Evolutionary conservation across 1,284 basidiomycete genomes (phyloP).

Genomic region (Sanghuangporus baumii): DNA sequence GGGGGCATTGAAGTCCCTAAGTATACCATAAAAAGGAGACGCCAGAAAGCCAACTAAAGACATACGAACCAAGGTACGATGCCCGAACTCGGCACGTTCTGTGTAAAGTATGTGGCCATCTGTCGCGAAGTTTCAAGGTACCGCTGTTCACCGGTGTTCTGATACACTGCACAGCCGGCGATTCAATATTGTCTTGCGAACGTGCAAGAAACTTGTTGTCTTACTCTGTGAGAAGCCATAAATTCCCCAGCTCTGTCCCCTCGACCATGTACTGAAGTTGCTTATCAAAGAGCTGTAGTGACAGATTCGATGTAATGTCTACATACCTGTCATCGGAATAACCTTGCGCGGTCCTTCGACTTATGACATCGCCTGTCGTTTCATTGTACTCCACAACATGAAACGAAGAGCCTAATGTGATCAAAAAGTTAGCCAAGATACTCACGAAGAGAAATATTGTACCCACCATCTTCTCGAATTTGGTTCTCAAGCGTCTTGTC

Average conservation of each 20-base stretch:
- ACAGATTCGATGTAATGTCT: neutral
- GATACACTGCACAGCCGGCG: conserved; percentile 42
- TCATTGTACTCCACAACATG: conserved; percentile 66
- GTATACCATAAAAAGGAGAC: neutral
- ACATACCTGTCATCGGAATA: conserved; percentile 47
- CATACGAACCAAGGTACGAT: conserved; percentile 55
- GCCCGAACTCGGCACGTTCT: conserved; percentile 46
- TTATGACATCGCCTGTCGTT: conserved; percentile 52
- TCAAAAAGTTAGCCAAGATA: neutral
- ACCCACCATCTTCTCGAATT: conserved; percentile 21
- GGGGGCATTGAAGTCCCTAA: conserved; percentile 68
- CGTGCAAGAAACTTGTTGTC: conserved; percentile 18
- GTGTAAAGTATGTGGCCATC: conserved; percentile 54
- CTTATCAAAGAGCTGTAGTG: neutral
- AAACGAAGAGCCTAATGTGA: conserved; percentile 46
- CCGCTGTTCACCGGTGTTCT: conserved; percentile 38
- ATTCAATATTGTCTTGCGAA: neutral
- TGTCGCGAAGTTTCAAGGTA: conserved; percentile 54
- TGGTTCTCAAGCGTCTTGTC: conserved; percentile 22
- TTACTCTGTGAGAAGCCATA: conserved; percentile 65
- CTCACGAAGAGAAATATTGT: conserved; percentile 16
- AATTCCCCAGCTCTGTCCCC: conserved; percentile 66
- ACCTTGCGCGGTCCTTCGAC: conserved; percentile 53
- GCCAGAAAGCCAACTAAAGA: neutral
- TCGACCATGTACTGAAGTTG: conserved; percentile 57